Conservation (phyloP, 305 asterid genomes). For the Euphrasia arctica region DNA sequence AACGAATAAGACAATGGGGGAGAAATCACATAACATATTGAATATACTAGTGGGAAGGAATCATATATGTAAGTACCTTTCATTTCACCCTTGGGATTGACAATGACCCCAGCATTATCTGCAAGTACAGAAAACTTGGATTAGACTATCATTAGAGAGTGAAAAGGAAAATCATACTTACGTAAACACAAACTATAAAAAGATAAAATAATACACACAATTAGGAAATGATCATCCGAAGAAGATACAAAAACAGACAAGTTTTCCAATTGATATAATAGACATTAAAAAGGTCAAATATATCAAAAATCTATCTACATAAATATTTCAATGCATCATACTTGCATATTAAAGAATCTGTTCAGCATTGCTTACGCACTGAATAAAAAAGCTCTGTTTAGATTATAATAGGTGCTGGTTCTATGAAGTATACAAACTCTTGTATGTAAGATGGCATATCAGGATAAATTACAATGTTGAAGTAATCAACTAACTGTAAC, state of each 20-base stretch:
- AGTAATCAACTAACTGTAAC: too few relatives aligned
- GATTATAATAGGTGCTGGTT: too few relatives aligned
- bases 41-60: background rate
- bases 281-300: background rate
- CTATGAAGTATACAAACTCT: background rate
- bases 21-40: background rate
- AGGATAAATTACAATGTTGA: too few relatives aligned
- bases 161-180: background rate
- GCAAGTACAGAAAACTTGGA: background rate
- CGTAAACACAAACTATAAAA: background rate
- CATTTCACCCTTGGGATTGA: conserved; percentile 73
- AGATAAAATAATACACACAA: background rate
- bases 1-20: background rate
- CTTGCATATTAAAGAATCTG: too few relatives aligned
- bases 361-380: too few relatives aligned
- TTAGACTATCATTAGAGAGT: background rate
- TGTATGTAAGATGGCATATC: too few relatives aligned
- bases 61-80: conserved; percentile 35
- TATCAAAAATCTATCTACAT: background rate
- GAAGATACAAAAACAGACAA: too few relatives aligned
- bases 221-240: too few relatives aligned
- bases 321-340: too few relatives aligned
- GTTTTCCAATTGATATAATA: background rate
- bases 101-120: conserved; percentile 74
- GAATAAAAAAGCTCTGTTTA: too few relatives aligned